Conservation (phyloP, 2,329 filamentous ascomycete genomes). For the Cytospora paraplurivora region DNA sequence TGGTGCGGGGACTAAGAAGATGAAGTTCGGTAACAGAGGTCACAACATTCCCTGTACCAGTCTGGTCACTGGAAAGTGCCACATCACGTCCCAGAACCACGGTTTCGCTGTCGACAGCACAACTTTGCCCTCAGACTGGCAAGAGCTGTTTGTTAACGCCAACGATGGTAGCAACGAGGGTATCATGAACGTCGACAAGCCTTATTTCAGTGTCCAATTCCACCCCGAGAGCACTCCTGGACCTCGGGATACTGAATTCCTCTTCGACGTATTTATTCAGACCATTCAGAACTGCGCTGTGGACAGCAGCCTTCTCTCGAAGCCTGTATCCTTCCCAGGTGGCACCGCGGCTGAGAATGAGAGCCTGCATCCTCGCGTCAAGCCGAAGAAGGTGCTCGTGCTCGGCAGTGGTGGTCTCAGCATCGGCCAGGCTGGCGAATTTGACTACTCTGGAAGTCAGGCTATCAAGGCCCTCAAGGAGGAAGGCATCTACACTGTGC, state of each 20-base stretch:
- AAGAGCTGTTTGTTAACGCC: constrained; percentile 95
- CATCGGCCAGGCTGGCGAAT: constrained; percentile 97
- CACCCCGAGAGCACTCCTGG: constrained; percentile 97
- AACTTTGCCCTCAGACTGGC: constrained; percentile 77
- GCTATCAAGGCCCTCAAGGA: constrained; percentile 98
- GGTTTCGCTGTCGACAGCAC: constrained; percentile 88
- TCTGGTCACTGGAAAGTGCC: constrained; percentile 91
- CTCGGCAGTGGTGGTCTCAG: constrained; percentile 93
- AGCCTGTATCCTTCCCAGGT: constrained; percentile 84
- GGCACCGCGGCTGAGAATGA: constrained; percentile 79
- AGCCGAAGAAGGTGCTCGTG: constrained; percentile 92
- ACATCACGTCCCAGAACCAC: constrained; percentile 99
- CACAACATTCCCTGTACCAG: constrained; percentile 99
- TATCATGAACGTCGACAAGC: constrained; percentile 81
- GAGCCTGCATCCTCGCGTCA: constrained; percentile 73
- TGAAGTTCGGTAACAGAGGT: constrained; percentile 99
- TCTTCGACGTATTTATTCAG: constrained; percentile 95
- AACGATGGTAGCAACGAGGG: constrained; percentile 99
- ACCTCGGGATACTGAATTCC: constrained; percentile 90
- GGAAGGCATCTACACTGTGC: constrained; percentile 94
- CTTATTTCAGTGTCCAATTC: constrained; percentile 99
- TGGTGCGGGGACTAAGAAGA: constrained; percentile 84
- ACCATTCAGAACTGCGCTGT: constrained; percentile 74
- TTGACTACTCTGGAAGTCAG: constrained; percentile 97
- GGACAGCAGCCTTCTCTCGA: constrained; percentile 66